A percentile compares a stretch with the other conserved stretches of the same genome.
phyloP scores from a whole-genome alignment of 176 grass and related monocot genomes.

The Saccharum officinarum region DNA sequence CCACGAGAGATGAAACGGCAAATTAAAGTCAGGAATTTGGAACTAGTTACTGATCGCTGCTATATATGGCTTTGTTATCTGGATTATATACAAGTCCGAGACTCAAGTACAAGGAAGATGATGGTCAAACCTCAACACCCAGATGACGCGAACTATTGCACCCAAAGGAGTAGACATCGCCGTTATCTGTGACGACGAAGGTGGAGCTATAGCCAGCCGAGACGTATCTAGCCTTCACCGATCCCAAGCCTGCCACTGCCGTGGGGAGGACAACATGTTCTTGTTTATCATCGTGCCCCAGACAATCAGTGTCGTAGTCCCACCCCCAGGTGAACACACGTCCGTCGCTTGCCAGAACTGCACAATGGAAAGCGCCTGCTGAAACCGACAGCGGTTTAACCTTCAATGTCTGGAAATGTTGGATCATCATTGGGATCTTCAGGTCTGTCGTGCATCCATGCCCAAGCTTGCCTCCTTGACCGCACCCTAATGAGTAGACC shows the following conservation, averaged over 20 bases:
- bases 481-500: slow-evolving; percentile 74
- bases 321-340: slow-evolving; percentile 73
- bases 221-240: slow-evolving; percentile 48
- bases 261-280: slow-evolving; percentile 14
- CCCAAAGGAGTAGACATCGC: slow-evolving; percentile 62
- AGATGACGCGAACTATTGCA: slow-evolving; percentile 4
- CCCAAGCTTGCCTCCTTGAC: slow-evolving; percentile 69
- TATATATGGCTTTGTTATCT: no score
- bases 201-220: slow-evolving; percentile 42
- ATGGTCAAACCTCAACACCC: slow-evolving; percentile 47
- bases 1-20: neutral
- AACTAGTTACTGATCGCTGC: no score
- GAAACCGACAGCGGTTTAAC: slow-evolving; percentile 48
- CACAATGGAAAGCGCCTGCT: slow-evolving; percentile 61
- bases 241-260: neutral
- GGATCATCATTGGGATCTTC: slow-evolving; percentile 37
- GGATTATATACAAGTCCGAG: no score
- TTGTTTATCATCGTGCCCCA: slow-evolving; percentile 36
- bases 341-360: slow-evolving; percentile 44
- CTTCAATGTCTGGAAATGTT: slow-evolving; percentile 41
- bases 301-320: slow-evolving; percentile 24
- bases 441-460: slow-evolving; percentile 31
- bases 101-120: neutral
- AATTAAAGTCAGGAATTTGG: neutral
- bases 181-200: slow-evolving; percentile 46